Evolutionary conservation across 2,329 filamentous ascomycete species (phyloP).

Genomic region (Hypomyces rosellus): DNA sequence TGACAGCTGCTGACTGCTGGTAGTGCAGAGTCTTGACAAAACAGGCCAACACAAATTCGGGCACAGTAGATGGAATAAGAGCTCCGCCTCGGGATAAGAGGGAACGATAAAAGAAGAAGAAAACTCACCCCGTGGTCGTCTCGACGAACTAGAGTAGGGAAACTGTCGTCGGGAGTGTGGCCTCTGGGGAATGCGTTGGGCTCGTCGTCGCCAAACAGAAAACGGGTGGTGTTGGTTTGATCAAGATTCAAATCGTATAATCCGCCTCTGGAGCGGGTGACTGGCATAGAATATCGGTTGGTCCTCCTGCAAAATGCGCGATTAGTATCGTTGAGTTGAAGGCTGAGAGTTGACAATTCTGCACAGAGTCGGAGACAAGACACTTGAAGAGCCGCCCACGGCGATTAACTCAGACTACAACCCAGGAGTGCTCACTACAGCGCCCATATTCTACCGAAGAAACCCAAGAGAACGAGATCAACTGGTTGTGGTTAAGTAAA

Average conservation of each 20-base stretch:
- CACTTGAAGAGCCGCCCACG: neutral
- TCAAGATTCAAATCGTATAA: slow-evolving; percentile 66
- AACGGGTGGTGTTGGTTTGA: slow-evolving; percentile 77
- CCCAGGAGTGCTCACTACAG: neutral
- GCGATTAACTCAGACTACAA: neutral
- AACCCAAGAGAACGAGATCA: no score
- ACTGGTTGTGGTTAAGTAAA: neutral
- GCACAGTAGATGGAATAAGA: neutral
- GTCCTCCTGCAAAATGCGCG: slow-evolving; percentile 44
- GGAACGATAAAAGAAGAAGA: neutral
- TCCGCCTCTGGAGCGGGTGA: slow-evolving; percentile 63
- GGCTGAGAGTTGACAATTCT: neutral
- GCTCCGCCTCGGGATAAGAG: neutral
- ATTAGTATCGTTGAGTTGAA: slow-evolving; percentile 15
- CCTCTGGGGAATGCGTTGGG: slow-evolving; percentile 36
- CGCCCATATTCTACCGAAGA: no score
- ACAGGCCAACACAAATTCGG: neutral
- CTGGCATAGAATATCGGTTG: slow-evolving; percentile 92
- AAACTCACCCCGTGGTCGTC: slow-evolving; percentile 49
- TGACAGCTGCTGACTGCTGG: slow-evolving; percentile 1
- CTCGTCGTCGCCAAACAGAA: slow-evolving; percentile 79
- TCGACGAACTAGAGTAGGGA: slow-evolving; percentile 73
- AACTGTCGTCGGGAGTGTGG: slow-evolving; percentile 73
- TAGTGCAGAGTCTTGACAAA: neutral
- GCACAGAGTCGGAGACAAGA: neutral